Evolutionary conservation across 768 basidiomycete genomes (phyloP).

Genomic region (Suillus subalutaceus): DNA sequence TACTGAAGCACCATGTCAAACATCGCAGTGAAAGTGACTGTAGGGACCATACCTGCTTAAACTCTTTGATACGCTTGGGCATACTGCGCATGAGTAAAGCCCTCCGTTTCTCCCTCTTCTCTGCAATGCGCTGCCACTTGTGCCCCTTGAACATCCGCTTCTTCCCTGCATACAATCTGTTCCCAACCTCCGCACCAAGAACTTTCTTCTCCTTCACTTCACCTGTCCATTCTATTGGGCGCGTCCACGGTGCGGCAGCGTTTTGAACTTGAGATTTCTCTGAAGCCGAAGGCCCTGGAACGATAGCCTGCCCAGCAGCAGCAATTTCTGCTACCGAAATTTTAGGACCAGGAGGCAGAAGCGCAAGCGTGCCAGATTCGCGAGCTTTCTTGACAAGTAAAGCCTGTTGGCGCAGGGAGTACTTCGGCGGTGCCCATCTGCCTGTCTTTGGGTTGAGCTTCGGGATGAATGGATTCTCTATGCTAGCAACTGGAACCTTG

Average conservation of each 20-base stretch:
- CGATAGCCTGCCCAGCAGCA: constrained; percentile 20
- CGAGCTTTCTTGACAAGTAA: constrained; percentile 77
- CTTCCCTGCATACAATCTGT: constrained; percentile 72
- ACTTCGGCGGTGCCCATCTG: constrained; percentile 69
- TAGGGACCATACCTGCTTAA: constrained; percentile 57
- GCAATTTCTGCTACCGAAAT: constrained; percentile 31
- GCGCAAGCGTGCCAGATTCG: constrained; percentile 49
- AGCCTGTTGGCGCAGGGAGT: constrained; percentile 77
- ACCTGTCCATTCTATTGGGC: constrained; percentile 45
- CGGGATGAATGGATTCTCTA: constrained; percentile 72
- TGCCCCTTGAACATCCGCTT: constrained; percentile 95
- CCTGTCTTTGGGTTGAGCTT: constrained; percentile 59
- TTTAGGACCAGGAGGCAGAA: constrained; percentile 76
- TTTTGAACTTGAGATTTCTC: neutral
- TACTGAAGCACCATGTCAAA: constrained; percentile 19
- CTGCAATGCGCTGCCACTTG: constrained; percentile 72
- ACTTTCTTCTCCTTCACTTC: constrained; percentile 41
- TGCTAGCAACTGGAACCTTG: constrained; percentile 24
- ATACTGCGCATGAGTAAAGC: constrained; percentile 69
- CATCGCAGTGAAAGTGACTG: constrained; percentile 3
- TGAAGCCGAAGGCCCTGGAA: constrained; percentile 21
- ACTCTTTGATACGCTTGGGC: constrained; percentile 63
- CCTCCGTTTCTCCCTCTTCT: constrained; percentile 48
- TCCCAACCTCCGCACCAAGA: constrained; percentile 57
- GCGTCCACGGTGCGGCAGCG: constrained; percentile 21